Conservation (phyloP, 371 early-diverging fungal species). For the Apophysomyces elegans region DNA sequence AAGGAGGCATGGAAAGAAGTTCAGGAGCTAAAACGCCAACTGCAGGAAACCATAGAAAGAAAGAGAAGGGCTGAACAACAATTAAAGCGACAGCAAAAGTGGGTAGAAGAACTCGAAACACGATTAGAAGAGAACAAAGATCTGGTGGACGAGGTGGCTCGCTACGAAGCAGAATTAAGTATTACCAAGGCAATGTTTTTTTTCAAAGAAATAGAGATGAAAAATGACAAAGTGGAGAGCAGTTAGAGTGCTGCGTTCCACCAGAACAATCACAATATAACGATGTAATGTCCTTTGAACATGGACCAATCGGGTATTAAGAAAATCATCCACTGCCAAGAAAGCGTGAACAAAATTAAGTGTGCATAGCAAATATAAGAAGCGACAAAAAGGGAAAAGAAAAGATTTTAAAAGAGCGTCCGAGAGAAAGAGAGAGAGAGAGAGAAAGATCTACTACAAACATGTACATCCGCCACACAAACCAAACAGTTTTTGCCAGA, state of each 20-base stretch:
- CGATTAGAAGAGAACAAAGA: slow-evolving; percentile 18
- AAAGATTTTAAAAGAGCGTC: background rate
- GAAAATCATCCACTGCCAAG: background rate
- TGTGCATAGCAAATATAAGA: slow-evolving; percentile 4
- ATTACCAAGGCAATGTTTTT: slow-evolving; percentile 29
- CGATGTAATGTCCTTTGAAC: no score
- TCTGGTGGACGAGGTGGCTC: slow-evolving; percentile 38
- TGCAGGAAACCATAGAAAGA: background rate
- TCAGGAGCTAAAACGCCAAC: slow-evolving; percentile 16
- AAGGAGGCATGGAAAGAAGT: background rate
- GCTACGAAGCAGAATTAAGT: slow-evolving; percentile 45
- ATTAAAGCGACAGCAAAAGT: slow-evolving; percentile 18
- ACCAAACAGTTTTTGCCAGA: slow-evolving; percentile 3
- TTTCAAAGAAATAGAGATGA: background rate
- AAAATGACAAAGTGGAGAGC: background rate
- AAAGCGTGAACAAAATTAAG: background rate
- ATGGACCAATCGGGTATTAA: background rate
- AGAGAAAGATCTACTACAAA: background rate
- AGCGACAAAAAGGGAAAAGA: background rate
- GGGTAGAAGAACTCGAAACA: slow-evolving; percentile 19
- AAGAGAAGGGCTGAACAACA: background rate
- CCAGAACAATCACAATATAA: no score
- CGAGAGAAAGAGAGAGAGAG: background rate
- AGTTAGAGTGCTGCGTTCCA: background rate
- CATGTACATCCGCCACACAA: slow-evolving; percentile 5